Percentiles rank a stretch among this genome's conserved stretches.
These are phyloP conservation scores for Populus trichocarpa DNA, from an alignment of 441 rosid genomes.

Conservation along the genomic window DNA sequence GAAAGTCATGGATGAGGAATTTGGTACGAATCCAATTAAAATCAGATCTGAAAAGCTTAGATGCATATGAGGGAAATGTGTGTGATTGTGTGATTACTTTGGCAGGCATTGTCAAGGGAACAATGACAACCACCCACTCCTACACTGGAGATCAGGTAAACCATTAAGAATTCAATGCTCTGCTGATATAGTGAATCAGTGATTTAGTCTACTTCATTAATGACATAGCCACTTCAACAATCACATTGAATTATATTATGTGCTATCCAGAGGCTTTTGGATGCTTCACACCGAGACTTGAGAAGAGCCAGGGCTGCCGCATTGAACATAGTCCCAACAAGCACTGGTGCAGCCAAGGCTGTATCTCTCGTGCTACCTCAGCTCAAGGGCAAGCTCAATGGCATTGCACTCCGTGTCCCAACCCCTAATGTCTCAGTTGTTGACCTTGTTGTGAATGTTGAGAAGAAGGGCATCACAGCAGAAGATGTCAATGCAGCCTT, in stretches of 20 bases:
- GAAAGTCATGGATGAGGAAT: conserved; percentile 83
- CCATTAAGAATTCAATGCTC: not conserved
- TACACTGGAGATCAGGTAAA: conserved; percentile 97
- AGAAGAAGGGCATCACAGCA: conserved; percentile 73
- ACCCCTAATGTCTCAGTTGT: conserved; percentile 95
- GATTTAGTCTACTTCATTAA: not conserved
- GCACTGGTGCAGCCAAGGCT: conserved; percentile 99
- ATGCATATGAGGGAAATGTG: not conserved
- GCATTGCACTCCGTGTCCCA: conserved; percentile 69
- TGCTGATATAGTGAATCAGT: not conserved
- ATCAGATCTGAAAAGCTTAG: not conserved
- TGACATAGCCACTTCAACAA: too few relatives aligned
- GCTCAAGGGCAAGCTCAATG: conserved; percentile 56
- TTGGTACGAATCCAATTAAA: conserved; percentile 43
- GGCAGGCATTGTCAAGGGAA: conserved; percentile 95
- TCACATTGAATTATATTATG: not conserved
- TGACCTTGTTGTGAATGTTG: conserved; percentile 84
- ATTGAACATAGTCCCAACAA: conserved; percentile 91
- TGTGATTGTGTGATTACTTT: not conserved
- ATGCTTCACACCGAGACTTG: conserved; percentile 96
- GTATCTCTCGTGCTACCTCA: conserved; percentile 93
- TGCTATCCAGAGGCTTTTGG: conserved; percentile 72
- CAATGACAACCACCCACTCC: conserved; percentile 98
- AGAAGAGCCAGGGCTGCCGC: conserved; percentile 99
- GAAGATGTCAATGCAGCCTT: conserved; percentile 92